These are phyloP conservation scores for Pleurotus djamor DNA, from an alignment of 768 basidiomycete genomes.

Conservation along the genomic window DNA sequence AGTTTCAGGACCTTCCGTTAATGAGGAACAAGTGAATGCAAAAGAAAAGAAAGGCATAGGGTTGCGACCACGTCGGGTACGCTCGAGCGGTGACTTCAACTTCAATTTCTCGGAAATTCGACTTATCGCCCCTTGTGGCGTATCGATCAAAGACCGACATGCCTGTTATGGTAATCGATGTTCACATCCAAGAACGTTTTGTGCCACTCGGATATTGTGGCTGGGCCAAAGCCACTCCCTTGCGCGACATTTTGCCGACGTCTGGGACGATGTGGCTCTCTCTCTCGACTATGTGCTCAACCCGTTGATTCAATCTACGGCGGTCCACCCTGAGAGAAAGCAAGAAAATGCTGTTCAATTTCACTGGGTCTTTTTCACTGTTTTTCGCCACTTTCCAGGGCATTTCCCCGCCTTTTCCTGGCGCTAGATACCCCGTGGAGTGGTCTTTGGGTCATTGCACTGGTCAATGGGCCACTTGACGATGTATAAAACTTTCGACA, in stretches of 20 bases:
- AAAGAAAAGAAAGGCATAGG: no score
- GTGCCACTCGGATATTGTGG: not conserved
- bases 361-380: not conserved
- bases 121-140: not conserved
- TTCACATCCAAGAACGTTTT: not conserved
- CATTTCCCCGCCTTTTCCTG: not conserved
- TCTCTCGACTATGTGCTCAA: not conserved
- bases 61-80: not conserved
- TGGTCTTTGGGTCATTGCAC: no score
- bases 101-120: no score
- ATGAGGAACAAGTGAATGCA: no score
- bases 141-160: not conserved
- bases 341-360: no score
- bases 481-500: no score
- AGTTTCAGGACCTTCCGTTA: no score
- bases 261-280: not conserved
- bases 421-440: no score
- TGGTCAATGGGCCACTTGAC: no score
- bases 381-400: not conserved
- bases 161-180: not conserved
- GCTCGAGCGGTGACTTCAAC: no score
- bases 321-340: not conserved
- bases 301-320: not conserved
- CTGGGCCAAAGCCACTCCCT: not conserved
- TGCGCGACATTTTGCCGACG: not conserved